phyloP scores from a whole-genome alignment of 768 basidiomycete species.

The Mycena filopes region DNA sequence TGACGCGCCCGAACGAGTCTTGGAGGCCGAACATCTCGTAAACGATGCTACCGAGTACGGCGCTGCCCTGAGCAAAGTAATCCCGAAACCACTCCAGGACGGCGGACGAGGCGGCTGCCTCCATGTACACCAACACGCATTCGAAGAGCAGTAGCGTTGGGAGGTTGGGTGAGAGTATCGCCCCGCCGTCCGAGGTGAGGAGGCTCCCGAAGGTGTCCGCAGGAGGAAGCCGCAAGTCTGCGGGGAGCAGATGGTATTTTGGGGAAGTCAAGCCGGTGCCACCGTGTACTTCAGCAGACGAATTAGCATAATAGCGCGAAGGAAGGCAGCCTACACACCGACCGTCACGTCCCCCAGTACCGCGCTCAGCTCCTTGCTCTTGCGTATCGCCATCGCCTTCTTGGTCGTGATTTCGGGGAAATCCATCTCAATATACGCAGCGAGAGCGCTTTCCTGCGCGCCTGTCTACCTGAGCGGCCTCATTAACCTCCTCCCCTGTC shows the following conservation, averaged over 20 bases:
- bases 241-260: conserved; percentile 77
- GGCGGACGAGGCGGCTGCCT: conserved; percentile 62
- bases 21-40: conserved; percentile 95
- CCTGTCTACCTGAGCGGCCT: conserved; percentile 61
- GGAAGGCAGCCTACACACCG: conserved; percentile 45
- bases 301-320: not conserved
- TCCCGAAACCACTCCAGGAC: conserved; percentile 81
- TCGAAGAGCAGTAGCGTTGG: conserved; percentile 93
- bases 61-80: conserved; percentile 52
- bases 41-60: conserved; percentile 66
- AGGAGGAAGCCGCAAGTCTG: conserved; percentile 77
- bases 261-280: conserved; percentile 67
- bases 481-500: conserved; percentile 21
- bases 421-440: conserved; percentile 87
- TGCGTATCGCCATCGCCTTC: conserved; percentile 85
- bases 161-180: conserved; percentile 65
- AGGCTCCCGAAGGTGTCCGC: conserved; percentile 56
- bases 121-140: conserved; percentile 93
- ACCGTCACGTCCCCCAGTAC: conserved; percentile 62
- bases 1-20: conserved; percentile 92
- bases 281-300: conserved; percentile 59
- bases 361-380: conserved; percentile 65
- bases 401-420: conserved; percentile 86
- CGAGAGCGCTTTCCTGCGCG: conserved; percentile 57
- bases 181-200: conserved; percentile 38